These are phyloP conservation scores for Hypoxylon intermedium DNA, from an alignment of 495 filamentous ascomycete species.

Conservation along the genomic window DNA sequence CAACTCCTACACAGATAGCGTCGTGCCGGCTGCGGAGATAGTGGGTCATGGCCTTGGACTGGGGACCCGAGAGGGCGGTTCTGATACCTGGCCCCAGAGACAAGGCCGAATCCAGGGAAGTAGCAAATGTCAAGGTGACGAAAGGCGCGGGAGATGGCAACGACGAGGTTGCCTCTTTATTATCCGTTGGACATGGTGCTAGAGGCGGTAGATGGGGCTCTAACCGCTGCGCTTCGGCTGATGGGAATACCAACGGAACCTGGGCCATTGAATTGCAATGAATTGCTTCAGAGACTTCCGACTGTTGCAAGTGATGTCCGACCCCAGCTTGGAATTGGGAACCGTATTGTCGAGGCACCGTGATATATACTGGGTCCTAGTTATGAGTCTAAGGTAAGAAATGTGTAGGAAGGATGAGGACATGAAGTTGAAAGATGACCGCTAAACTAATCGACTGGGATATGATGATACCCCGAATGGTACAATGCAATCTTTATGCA, in stretches of 20 bases:
- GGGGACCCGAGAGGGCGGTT: constrained; percentile 79
- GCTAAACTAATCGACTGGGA: not conserved
- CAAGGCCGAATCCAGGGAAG: constrained; percentile 84
- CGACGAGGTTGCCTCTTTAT: constrained; percentile 2
- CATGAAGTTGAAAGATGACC: constrained; percentile 20
- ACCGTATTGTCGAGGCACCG: no score
- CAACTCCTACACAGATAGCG: constrained; percentile 83
- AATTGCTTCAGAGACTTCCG: not conserved
- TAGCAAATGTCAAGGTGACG: constrained; percentile 83
- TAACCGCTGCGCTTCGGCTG: constrained; percentile 25
- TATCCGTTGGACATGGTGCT: not conserved
- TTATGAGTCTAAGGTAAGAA: not conserved
- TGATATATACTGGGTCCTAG: no score
- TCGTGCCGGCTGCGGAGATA: constrained; percentile 82
- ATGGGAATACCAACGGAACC: constrained; percentile 34
- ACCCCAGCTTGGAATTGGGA: not conserved
- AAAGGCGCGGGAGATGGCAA: no score
- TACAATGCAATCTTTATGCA: no score
- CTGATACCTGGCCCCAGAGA: constrained; percentile 75
- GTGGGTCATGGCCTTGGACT: constrained; percentile 90
- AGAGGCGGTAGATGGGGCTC: constrained; percentile 41
- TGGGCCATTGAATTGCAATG: constrained; percentile 34
- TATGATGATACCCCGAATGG: no score
- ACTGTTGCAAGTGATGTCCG: not conserved
- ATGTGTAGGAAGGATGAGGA: not conserved